A percentile compares a stretch with the other conserved stretches of the same genome.
Conservation (phyloP, 2,329 filamentous ascomycete genomes). For the Colletotrichum abscissum region DNA sequence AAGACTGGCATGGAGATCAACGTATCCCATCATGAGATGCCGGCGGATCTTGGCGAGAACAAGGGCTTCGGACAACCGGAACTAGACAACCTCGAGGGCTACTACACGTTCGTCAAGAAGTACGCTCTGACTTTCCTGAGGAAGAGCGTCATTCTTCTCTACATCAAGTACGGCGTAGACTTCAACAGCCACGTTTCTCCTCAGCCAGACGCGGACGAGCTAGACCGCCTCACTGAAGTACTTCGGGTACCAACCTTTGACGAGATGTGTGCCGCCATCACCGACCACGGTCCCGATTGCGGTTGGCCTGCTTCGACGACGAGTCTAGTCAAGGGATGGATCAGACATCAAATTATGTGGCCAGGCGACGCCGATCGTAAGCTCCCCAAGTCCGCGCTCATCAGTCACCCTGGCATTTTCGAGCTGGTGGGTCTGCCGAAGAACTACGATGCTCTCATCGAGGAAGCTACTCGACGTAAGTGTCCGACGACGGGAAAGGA, state of each 20-base stretch:
- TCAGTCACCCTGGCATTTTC: conserved; percentile 90
- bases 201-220: conserved; percentile 76
- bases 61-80: conserved; percentile 66
- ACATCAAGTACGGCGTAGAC: conserved; percentile 89
- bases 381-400: conserved; percentile 55
- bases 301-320: conserved; percentile 62
- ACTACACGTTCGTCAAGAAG: conserved; percentile 74
- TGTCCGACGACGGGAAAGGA: conserved; percentile 95
- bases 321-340: conserved; percentile 74
- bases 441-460: conserved; percentile 91
- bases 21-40: conserved; percentile 44
- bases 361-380: conserved; percentile 39
- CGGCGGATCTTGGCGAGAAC: conserved; percentile 49
- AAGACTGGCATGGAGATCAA: conserved; percentile 56
- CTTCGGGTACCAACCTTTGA: conserved; percentile 83
- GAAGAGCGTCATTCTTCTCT: conserved; percentile 84
- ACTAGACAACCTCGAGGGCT: conserved; percentile 63
- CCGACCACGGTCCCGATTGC: conserved; percentile 53
- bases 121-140: conserved; percentile 93
- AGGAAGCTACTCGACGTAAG: conserved; percentile 84
- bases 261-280: conserved; percentile 76
- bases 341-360: conserved; percentile 69
- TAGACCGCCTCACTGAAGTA: conserved; percentile 81
- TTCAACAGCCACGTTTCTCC: conserved; percentile 78
- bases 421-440: conserved; percentile 93